Conservation (phyloP, 352 stramenopile species). For the Globisporangium viniferum region DNA sequence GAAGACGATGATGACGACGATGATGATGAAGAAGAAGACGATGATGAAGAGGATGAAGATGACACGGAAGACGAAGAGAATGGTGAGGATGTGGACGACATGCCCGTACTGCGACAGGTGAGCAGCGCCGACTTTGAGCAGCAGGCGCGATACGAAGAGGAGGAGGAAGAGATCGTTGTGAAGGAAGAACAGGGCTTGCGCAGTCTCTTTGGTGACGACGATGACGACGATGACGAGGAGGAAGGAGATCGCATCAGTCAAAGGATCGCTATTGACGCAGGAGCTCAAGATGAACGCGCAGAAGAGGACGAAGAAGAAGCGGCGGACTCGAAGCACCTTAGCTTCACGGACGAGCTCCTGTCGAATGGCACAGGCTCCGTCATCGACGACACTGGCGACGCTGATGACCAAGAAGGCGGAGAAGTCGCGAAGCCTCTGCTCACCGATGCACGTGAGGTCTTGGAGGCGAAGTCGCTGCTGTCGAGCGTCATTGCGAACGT, state of each 20-base stretch:
- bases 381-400: not conserved
- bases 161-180: slow-evolving; percentile 12
- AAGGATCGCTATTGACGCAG: not conserved
- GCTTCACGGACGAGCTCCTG: slow-evolving; percentile 9
- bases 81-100: slow-evolving; percentile 1
- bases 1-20: slow-evolving; percentile 9
- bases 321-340: not conserved
- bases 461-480: slow-evolving; percentile 12
- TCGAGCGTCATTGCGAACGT: slow-evolving; percentile 27
- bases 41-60: slow-evolving; percentile 3
- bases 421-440: not conserved
- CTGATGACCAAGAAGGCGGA: no score
- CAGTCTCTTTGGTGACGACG: slow-evolving; percentile 9
- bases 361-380: not conserved
- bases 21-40: slow-evolving; percentile 1
- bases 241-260: not conserved
- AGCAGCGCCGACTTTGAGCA: slow-evolving; percentile 14
- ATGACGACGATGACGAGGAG: not conserved
- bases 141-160: slow-evolving; percentile 12
- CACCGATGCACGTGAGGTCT: not conserved
- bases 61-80: slow-evolving; percentile 15
- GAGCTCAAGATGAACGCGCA: slow-evolving; percentile 1
- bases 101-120: not conserved
- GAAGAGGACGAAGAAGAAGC: not conserved
- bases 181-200: slow-evolving; percentile 12